Base-by-base conservation (phyloP, 306 rosid species). In the Arachis hypogaea region DNA sequence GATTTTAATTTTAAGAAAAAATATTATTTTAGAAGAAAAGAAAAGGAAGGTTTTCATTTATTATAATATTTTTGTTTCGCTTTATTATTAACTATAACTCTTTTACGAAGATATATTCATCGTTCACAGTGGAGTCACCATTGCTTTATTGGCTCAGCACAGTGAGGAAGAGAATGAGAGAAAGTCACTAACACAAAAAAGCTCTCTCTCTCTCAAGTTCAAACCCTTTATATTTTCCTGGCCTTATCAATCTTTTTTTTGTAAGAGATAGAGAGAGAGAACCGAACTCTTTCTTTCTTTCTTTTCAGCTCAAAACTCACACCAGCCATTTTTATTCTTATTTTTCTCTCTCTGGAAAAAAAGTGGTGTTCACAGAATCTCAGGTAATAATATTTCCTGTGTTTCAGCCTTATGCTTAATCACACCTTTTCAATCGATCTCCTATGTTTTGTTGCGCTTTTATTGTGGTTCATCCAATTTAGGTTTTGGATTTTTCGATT, bases 331-430 rank as follows among this genome's bases (percentile, higher is more conserved):
- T 16, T n/a, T 61, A 7, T 38, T 33, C 28, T 28, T 1, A 5
- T 55, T 55, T 10, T 16, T 8, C 3, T 33, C 38, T 33, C 4
- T 33, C 38, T 33, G 38, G 38, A 33, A 33, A 33, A 59, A 69
- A 84, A 78, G 70, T 55, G 58, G 73, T 81, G 38, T 58, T 81
- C 87, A 43, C 63, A 76, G 73, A 52, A 81, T 77, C 81, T 76
- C 63, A 75, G 82, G 93, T 76, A 77, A 79, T 78, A 68, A 52
- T 75, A 71, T 61, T 70, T 71, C 79, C 51, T 71, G 69, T 73
- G 38, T 45, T 33, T 40, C 46, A 42, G 0, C n/a, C 73, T 14
- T 7, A 71, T 66, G 7, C 33, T 56, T 18, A 45, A 12, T 5
- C 64, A 8, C 72, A 75, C 59, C 9, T 69, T 28, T 75, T 75